These are phyloP conservation scores for Eutypa lata DNA, from an alignment of 2,329 filamentous ascomycete species.

Conservation along the genomic window DNA sequence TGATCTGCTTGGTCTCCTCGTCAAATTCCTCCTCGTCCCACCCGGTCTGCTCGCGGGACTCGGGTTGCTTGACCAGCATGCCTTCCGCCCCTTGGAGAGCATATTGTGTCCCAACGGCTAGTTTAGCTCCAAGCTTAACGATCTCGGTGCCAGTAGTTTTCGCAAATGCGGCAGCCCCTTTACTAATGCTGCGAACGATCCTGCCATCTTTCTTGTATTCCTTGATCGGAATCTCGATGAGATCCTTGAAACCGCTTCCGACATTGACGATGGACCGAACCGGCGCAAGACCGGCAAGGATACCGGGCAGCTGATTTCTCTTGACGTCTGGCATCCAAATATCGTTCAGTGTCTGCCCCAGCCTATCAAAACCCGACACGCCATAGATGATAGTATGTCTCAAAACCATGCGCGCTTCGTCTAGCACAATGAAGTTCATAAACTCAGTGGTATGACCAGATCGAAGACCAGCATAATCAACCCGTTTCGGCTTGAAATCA, in stretches of 20 bases:
- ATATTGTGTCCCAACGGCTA: constrained; percentile 94
- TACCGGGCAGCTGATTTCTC: constrained; percentile 80
- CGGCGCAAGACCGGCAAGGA: constrained; percentile 84
- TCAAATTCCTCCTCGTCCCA: constrained; percentile 61
- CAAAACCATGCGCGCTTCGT: constrained; percentile 81
- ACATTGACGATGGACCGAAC: constrained; percentile 91
- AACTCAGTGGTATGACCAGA: constrained; percentile 96
- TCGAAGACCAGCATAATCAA: constrained; percentile 88
- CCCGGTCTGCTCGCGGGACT: constrained; percentile 34
- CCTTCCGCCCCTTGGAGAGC: constrained; percentile 85
- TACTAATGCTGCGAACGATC: constrained; percentile 85
- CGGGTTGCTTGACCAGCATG: constrained; percentile 55
- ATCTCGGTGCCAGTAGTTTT: constrained; percentile 91
- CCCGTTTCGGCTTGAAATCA: constrained; percentile 97
- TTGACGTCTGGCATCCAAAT: constrained; percentile 96
- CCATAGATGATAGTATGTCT: constrained; percentile 92
- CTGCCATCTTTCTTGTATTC: constrained; percentile 95
- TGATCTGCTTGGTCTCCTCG: constrained; percentile 75
- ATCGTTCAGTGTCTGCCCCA: constrained; percentile 88
- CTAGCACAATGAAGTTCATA: constrained; percentile 96
- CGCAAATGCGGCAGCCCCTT: constrained; percentile 85
- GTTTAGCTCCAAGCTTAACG: constrained; percentile 89
- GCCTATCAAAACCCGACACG: constrained; percentile 81
- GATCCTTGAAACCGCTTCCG: constrained; percentile 78
- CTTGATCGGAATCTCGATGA: constrained; percentile 83